Evolutionary conservation across 352 stramenopile genomes (phyloP).

Genomic region (Phytophthora rubi): DNA sequence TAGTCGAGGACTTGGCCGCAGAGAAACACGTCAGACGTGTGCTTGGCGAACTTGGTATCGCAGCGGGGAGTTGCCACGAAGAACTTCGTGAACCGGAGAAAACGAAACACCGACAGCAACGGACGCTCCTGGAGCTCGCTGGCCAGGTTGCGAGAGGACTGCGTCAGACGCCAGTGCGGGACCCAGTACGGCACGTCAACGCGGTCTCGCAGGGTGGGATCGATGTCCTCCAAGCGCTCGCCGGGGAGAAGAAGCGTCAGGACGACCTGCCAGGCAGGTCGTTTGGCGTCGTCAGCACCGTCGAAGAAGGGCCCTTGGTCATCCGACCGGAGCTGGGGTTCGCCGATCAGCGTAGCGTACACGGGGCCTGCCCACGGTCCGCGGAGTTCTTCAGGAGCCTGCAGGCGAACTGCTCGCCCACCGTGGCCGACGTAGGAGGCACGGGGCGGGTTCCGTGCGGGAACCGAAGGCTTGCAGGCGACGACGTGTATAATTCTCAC

Average conservation of each 20-base stretch:
- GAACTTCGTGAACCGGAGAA: slow-evolving; percentile 10
- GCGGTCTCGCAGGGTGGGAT: not conserved
- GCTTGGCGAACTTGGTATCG: slow-evolving; percentile 11
- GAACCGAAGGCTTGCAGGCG: too few relatives aligned
- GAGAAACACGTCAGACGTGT: slow-evolving; percentile 14
- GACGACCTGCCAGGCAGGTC: slow-evolving; percentile 6
- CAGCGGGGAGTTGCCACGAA: not conserved
- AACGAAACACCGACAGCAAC: slow-evolving; percentile 12
- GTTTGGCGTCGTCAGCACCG: not conserved
- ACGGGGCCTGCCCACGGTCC: slow-evolving; percentile 5
- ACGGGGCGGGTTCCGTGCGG: too few relatives aligned
- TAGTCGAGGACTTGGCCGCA: slow-evolving; percentile 7
- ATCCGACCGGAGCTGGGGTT: not conserved
- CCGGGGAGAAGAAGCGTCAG: slow-evolving; percentile 9
- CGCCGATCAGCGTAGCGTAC: slow-evolving; percentile 1
- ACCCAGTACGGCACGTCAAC: slow-evolving; percentile 3
- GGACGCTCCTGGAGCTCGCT: slow-evolving; percentile 7
- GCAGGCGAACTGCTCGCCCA: not conserved
- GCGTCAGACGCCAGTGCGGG: slow-evolving; percentile 8
- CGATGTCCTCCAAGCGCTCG: not conserved
- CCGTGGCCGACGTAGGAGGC: too few relatives aligned
- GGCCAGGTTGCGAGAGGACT: not conserved
- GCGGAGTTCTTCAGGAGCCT: not conserved
- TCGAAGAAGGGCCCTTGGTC: slow-evolving; percentile 1
- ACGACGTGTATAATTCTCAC: too few relatives aligned